phyloP scores from a whole-genome alignment of 805 yeast species.

The Yarrowia sp. region DNA sequence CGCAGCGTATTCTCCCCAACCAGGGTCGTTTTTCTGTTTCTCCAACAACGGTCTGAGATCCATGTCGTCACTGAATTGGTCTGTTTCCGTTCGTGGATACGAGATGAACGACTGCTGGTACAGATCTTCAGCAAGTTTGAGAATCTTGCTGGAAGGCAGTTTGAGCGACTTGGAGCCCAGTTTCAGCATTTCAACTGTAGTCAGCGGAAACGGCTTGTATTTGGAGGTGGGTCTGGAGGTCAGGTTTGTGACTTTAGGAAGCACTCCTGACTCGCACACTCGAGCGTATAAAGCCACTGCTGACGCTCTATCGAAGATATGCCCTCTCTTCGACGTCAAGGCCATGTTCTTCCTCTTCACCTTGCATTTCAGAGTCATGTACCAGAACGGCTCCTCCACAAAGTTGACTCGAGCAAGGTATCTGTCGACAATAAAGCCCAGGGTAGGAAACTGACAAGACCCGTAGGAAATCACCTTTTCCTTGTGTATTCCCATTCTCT shows the following conservation, averaged over 20 bases:
- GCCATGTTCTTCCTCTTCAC: slow-evolving; percentile 46
- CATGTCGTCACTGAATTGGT: slow-evolving; percentile 78
- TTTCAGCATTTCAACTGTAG: slow-evolving; percentile 92
- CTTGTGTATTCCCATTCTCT: slow-evolving; percentile 48
- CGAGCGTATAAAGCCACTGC: slow-evolving; percentile 71
- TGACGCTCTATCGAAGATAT: slow-evolving; percentile 73
- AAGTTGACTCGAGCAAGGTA: slow-evolving; percentile 76
- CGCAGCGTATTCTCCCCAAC: slow-evolving; percentile 78
- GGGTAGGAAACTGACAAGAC: slow-evolving; percentile 93
- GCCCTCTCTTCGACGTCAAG: slow-evolving; percentile 76
- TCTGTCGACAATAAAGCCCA: slow-evolving; percentile 95
- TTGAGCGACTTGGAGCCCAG: slow-evolving; percentile 78
- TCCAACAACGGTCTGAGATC: slow-evolving; percentile 67
- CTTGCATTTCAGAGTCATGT: slow-evolving; percentile 59
- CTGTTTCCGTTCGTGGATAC: slow-evolving; percentile 98
- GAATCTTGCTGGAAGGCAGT: slow-evolving; percentile 78
- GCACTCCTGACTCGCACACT: slow-evolving; percentile 55
- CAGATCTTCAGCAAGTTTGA: slow-evolving; percentile 79
- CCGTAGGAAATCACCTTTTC: slow-evolving; percentile 76
- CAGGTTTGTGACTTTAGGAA: slow-evolving; percentile 46
- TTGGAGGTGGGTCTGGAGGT: slow-evolving; percentile 71
- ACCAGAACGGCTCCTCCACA: slow-evolving; percentile 83
- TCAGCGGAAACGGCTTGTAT: slow-evolving; percentile 86
- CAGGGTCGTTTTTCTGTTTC: slow-evolving; percentile 61
- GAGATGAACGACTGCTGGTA: slow-evolving; percentile 88